Conservation (phyloP, 2,329 filamentous ascomycete genomes). For the Microdochium trichocladiopsis region DNA sequence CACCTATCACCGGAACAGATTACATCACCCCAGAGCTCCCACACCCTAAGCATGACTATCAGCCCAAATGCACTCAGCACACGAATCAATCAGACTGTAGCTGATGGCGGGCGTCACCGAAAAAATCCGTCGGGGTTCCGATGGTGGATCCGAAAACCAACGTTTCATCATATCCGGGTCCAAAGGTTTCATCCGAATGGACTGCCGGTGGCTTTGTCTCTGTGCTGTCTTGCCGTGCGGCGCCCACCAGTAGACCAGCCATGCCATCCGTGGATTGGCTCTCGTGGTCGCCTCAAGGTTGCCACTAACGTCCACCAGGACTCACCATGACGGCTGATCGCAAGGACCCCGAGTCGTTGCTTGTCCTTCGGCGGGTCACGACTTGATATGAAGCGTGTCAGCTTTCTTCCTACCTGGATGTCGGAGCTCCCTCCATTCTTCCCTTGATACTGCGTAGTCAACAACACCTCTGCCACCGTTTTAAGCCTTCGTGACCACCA, state of each 20-base stretch:
- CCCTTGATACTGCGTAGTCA: neutral
- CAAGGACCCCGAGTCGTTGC: neutral
- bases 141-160: neutral
- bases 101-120: neutral
- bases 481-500: neutral
- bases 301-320: neutral
- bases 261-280: neutral
- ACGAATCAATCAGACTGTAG: neutral
- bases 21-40: no score
- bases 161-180: neutral
- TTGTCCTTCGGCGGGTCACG: neutral
- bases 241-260: neutral
- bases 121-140: neutral
- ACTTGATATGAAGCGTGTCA: neutral
- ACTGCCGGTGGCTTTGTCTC: neutral
- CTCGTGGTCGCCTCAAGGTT: neutral
- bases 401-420: neutral
- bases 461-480: no score
- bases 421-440: neutral
- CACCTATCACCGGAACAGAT: no score
- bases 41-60: no score
- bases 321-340: neutral
- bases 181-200: neutral
- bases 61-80: no score
- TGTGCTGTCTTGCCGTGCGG: neutral